phyloP scores from a whole-genome alignment of 2,329 filamentous ascomycete genomes.

The Cytospora piceicola region DNA sequence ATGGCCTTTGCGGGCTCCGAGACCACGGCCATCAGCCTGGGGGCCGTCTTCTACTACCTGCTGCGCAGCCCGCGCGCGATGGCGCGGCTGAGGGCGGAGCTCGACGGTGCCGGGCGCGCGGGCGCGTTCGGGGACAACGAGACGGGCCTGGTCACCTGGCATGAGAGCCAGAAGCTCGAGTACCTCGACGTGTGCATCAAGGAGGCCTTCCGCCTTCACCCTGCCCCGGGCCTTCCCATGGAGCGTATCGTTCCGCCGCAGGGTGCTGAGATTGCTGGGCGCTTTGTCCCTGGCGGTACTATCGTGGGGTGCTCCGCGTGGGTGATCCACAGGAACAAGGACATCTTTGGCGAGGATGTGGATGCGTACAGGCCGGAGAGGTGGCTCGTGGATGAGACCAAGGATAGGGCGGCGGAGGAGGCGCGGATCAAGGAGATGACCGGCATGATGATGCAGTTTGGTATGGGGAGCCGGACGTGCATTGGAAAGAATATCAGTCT shows the following conservation, averaged over 20 bases:
- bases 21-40: constrained; percentile 37
- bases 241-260: constrained; percentile 75
- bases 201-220: constrained; percentile 40
- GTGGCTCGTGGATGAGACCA: constrained; percentile 56
- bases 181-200: constrained; percentile 68
- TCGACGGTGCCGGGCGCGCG: constrained; percentile 31
- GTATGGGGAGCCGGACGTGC: constrained; percentile 71
- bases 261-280: constrained; percentile 66
- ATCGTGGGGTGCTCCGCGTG: constrained; percentile 76
- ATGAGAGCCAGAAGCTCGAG: constrained; percentile 67
- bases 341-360: constrained; percentile 69
- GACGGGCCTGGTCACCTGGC: constrained; percentile 69
- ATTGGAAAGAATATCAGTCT: constrained; percentile 70
- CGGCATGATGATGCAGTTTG: constrained; percentile 73
- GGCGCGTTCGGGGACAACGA: constrained; percentile 35
- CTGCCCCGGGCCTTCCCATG: constrained; percentile 71
- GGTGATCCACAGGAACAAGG: constrained; percentile 70
- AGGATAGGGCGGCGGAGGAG: constrained; percentile 56
- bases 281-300: constrained; percentile 68
- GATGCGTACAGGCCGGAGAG: constrained; percentile 70
- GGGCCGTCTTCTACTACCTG: constrained; percentile 36
- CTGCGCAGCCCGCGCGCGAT: constrained; percentile 34
- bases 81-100: constrained; percentile 41
- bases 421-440: constrained; percentile 68
- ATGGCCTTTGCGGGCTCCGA: constrained; percentile 38